A percentile compares a stretch with the other conserved stretches of the same genome.
Conservation (phyloP, 257 asterid species). For the Fraxinus americana region DNA sequence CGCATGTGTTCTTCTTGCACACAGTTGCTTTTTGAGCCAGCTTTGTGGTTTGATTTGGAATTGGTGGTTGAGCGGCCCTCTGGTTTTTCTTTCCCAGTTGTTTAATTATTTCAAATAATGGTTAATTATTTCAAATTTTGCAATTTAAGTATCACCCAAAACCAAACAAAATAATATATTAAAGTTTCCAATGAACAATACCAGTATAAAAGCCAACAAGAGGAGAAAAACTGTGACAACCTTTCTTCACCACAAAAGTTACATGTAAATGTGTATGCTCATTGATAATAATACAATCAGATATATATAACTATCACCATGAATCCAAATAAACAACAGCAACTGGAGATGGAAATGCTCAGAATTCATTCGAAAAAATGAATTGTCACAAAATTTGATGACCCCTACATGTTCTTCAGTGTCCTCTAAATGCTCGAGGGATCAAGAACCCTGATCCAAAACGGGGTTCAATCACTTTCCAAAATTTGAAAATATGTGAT, state of each 20-base stretch:
- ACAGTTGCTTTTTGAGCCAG: no score
- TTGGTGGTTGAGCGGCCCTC: no score
- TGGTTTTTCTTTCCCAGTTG: no score
- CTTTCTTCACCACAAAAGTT: background rate
- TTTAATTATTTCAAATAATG: no score
- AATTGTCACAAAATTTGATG: background rate
- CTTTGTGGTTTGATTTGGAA: no score
- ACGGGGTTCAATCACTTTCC: slow-evolving; percentile 24
- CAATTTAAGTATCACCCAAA: background rate
- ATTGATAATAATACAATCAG: background rate
- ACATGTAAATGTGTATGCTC: background rate
- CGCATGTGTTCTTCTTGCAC: no score
- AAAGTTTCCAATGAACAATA: background rate
- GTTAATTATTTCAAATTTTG: background rate
- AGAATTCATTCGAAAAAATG: slow-evolving; percentile 4
- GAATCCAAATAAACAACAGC: background rate
- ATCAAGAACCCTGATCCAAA: slow-evolving; percentile 27
- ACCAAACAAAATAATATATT: background rate
- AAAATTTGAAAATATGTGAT: no score
- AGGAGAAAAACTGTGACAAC: no score
- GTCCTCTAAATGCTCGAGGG: slow-evolving; percentile 21
- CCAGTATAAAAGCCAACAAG: background rate
- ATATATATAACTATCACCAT: background rate
- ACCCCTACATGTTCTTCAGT: slow-evolving; percentile 9
- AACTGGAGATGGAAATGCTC: background rate